phyloP scores from a whole-genome alignment of 768 basidiomycete genomes.

The Dacryopinax primogenitus region DNA sequence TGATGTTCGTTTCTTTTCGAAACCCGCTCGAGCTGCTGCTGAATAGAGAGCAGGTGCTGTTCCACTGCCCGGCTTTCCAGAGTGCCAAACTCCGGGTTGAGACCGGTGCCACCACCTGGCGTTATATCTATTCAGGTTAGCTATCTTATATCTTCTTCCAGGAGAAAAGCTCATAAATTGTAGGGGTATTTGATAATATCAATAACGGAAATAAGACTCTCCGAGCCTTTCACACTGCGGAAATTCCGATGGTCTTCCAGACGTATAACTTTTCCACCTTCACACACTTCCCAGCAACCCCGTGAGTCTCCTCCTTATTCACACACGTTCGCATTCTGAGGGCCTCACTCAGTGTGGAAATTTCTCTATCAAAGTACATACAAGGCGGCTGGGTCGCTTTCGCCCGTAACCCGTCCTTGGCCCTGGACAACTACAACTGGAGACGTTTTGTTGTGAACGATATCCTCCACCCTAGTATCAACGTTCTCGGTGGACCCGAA shows the following conservation, averaged over 20 bases:
- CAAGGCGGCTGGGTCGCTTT: background rate
- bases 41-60: background rate
- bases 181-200: background rate
- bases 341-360: background rate
- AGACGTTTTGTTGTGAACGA: background rate
- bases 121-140: background rate
- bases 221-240: background rate
- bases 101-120: background rate
- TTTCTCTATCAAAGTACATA: background rate
- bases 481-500: background rate
- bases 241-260: background rate
- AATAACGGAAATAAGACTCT: background rate
- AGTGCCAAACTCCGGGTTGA: background rate
- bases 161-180: background rate
- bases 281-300: background rate
- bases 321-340: background rate
- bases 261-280: background rate
- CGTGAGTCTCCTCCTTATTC: background rate
- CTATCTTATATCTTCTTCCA: background rate
- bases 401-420: background rate
- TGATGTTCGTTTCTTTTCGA: background rate
- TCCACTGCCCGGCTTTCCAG: background rate
- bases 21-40: background rate
- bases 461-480: background rate
- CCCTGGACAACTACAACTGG: background rate